These are phyloP conservation scores for Penicillium egyptiacum DNA, from an alignment of 495 filamentous ascomycete genomes.

Conservation along the genomic window DNA sequence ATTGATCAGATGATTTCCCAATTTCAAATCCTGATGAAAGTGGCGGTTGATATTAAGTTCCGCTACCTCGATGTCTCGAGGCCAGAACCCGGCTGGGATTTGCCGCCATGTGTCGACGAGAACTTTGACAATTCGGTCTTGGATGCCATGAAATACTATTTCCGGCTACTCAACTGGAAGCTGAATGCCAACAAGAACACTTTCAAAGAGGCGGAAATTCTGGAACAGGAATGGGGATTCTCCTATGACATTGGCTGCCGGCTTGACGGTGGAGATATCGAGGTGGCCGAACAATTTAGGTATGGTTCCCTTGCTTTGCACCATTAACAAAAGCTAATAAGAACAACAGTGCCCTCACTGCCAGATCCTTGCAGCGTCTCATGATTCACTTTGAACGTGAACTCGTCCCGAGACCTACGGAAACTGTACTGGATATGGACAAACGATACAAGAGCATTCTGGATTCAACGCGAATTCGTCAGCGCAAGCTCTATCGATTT, in stretches of 20 bases:
- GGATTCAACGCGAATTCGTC: conserved; percentile 92
- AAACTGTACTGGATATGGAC: conserved; percentile 84
- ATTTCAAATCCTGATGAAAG: conserved; percentile 87
- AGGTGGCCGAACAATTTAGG: conserved; percentile 99
- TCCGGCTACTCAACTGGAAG: conserved; percentile 96
- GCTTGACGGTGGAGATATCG: conserved; percentile 87
- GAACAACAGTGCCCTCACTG: conserved; percentile 69
- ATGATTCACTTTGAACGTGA: conserved; percentile 91
- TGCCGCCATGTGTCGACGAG: conserved; percentile 95
- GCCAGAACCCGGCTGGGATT: conserved; percentile 89
- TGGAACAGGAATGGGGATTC: conserved; percentile 97
- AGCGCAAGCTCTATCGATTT: conserved; percentile 84
- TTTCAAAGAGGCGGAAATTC: conserved; percentile 95
- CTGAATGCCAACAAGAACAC: conserved; percentile 97
- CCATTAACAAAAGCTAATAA: conserved; percentile 23
- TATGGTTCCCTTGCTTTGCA: conserved; percentile 24
- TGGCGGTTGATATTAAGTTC: conserved; percentile 89
- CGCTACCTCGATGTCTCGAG: conserved; percentile 80
- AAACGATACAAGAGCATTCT: conserved; percentile 93
- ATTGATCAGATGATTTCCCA: conserved; percentile 96
- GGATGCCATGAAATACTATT: conserved; percentile 95
- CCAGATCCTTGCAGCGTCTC: conserved; percentile 82
- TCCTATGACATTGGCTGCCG: conserved; percentile 87
- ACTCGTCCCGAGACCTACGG: conserved; percentile 75
- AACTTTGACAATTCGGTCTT: conserved; percentile 94